These are phyloP conservation scores for Saccharomyces hybrid DNA, from an alignment of 1,139 yeast genomes.

Conservation along the genomic window DNA sequence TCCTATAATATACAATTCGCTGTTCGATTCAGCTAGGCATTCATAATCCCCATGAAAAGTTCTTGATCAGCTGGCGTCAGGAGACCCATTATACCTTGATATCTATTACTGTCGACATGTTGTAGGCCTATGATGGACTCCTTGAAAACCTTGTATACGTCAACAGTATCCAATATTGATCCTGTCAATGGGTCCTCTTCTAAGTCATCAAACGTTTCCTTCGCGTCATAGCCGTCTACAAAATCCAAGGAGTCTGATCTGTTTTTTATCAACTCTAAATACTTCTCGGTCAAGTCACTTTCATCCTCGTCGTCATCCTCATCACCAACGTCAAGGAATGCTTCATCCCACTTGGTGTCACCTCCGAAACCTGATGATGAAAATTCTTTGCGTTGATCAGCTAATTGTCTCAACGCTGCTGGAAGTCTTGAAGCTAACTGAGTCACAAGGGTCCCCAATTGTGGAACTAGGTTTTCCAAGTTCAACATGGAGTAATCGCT, in stretches of 20 bases:
- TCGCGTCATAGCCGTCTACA: constrained; percentile 33
- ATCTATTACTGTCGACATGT: constrained; percentile 32
- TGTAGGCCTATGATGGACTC: constrained; percentile 31
- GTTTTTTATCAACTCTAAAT: constrained; percentile 39
- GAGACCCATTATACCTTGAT: constrained; percentile 29
- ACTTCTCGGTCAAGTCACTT: constrained; percentile 24
- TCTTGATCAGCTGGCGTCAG: constrained; percentile 34
- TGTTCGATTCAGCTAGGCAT: constrained; percentile 8
- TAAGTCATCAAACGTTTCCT: constrained; percentile 46
- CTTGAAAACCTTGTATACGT: constrained; percentile 51
- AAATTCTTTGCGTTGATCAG: constrained; percentile 50
- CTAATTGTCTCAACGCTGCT: constrained; percentile 56
- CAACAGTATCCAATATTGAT: constrained; percentile 67
- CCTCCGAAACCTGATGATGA: constrained; percentile 35
- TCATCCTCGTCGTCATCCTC: constrained; percentile 41
- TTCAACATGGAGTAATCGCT: constrained; percentile 28
- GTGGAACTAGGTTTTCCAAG: constrained; percentile 22
- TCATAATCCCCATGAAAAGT: constrained; percentile 26
- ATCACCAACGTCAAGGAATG: constrained; percentile 30
- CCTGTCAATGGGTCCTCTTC: constrained; percentile 77
- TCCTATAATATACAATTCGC: not conserved
- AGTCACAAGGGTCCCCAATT: constrained; percentile 44
- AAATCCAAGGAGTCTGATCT: constrained; percentile 39
- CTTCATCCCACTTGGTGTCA: constrained; percentile 29
- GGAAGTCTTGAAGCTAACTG: constrained; percentile 56